phyloP scores from a whole-genome alignment of 306 rosid genomes.

The Abrus pulchellus region DNA sequence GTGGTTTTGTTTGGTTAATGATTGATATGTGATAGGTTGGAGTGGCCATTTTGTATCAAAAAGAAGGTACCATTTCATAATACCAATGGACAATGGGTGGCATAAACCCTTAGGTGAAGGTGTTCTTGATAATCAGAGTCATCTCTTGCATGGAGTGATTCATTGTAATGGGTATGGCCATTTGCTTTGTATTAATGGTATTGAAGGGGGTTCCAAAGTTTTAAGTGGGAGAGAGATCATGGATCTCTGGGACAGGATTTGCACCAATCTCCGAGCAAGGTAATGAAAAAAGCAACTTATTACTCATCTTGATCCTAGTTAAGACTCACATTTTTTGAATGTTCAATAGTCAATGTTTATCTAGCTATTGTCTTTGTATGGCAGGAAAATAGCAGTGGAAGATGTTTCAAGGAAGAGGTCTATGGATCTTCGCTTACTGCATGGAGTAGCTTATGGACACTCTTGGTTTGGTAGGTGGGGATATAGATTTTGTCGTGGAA shows the following conservation, averaged over 20 bases:
- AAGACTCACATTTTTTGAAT: not conserved
- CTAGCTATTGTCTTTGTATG: constrained; percentile 26
- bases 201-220: constrained; percentile 82
- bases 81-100: constrained; percentile 75
- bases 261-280: constrained; percentile 74
- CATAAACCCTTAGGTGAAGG: constrained; percentile 73
- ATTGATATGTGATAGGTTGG: constrained; percentile 83
- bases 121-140: constrained; percentile 62
- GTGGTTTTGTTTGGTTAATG: constrained; percentile 33
- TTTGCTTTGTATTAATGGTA: constrained; percentile 79
- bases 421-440: constrained; percentile 88
- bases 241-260: constrained; percentile 91
- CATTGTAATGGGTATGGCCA: constrained; percentile 90
- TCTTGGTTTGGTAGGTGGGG: constrained; percentile 98
- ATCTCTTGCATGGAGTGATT: constrained; percentile 81
- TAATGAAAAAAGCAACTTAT: constrained; percentile 19
- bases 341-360: not conserved
- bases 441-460: constrained; percentile 90
- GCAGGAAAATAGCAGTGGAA: constrained; percentile 77
- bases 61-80: constrained; percentile 81
- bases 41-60: constrained; percentile 84
- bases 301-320: not conserved
- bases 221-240: constrained; percentile 81
- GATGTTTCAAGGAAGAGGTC: constrained; percentile 76
- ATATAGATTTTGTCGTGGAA: constrained; percentile 75